These are phyloP conservation scores for Pseudomassariella vexata DNA, from an alignment of 2,329 filamentous ascomycete genomes.

Conservation along the genomic window DNA sequence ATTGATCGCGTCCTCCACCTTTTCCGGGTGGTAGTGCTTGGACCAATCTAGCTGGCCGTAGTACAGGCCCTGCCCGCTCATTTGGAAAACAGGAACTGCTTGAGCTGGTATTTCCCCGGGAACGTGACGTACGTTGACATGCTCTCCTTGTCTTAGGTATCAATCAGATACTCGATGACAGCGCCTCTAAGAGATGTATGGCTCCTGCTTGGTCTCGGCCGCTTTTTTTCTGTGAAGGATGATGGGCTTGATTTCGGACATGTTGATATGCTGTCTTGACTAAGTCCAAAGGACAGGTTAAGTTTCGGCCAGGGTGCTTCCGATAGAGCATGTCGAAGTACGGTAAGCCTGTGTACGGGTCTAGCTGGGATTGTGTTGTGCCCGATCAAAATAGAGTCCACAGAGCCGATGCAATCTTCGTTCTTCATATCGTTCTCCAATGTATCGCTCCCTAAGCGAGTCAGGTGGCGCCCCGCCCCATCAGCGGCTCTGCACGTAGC, in stretches of 20 bases:
- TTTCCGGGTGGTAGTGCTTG: conserved; percentile 24
- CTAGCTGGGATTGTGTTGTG: too few species aligned
- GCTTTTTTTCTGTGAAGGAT: conserved; percentile 18
- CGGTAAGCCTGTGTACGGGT: too few species aligned
- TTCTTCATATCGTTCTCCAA: not conserved
- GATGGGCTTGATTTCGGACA: conserved; percentile 21
- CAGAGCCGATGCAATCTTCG: too few species aligned
- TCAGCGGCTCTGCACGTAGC: not conserved
- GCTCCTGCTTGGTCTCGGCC: not conserved
- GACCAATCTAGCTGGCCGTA: conserved; percentile 31
- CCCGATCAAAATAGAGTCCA: too few species aligned
- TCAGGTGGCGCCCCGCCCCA: conserved; percentile 2
- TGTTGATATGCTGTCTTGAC: not conserved
- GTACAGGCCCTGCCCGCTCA: conserved; percentile 36
- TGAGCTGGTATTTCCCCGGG: conserved; percentile 26
- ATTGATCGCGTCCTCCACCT: conserved; percentile 14
- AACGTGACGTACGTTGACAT: conserved; percentile 32
- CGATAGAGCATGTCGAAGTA: too few species aligned
- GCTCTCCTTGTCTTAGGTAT: conserved; percentile 34
- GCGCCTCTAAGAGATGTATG: conserved; percentile 31
- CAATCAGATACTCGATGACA: conserved; percentile 40
- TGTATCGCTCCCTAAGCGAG: not conserved
- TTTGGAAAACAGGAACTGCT: conserved; percentile 39
- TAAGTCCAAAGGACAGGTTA: too few species aligned
- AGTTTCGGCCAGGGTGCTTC: too few species aligned